Conservation (phyloP, 148 eudicot genomes). For the Mesembryanthemum crystallinum region DNA sequence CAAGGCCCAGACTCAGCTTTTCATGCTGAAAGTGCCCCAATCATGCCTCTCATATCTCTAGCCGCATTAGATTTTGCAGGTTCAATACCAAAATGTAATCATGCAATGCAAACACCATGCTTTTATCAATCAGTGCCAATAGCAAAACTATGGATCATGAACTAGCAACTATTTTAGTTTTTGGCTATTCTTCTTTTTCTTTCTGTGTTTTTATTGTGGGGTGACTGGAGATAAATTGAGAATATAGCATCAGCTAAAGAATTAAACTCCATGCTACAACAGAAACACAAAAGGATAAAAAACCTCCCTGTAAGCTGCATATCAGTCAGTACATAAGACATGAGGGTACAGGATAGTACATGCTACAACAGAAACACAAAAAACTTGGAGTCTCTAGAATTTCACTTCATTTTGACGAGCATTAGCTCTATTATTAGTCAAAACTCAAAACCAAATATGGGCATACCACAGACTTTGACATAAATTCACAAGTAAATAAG, state of each 20-base stretch:
- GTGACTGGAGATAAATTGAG: neutral
- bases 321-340: neutral
- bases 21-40: too few relatives aligned
- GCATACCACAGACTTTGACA: too few relatives aligned
- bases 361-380: neutral
- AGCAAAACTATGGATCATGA: neutral
- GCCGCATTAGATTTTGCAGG: neutral
- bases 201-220: neutral
- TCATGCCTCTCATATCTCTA: neutral
- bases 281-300: neutral
- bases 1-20: neutral
- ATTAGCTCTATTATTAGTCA: neutral
- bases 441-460: too few relatives aligned
- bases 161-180: neutral
- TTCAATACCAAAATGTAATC: neutral
- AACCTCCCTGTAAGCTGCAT: neutral
- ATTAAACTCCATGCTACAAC: neutral
- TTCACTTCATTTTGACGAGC: neutral
- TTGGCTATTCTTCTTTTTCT: neutral
- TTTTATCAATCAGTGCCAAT: neutral
- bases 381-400: neutral
- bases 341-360: neutral
- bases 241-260: slow-evolving; percentile 1
- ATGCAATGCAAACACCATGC: neutral
- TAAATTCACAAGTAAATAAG: slow-evolving; percentile 1